These are phyloP conservation scores for Beta vulgaris DNA, from an alignment of 148 eudicot species.

Conservation along the genomic window DNA sequence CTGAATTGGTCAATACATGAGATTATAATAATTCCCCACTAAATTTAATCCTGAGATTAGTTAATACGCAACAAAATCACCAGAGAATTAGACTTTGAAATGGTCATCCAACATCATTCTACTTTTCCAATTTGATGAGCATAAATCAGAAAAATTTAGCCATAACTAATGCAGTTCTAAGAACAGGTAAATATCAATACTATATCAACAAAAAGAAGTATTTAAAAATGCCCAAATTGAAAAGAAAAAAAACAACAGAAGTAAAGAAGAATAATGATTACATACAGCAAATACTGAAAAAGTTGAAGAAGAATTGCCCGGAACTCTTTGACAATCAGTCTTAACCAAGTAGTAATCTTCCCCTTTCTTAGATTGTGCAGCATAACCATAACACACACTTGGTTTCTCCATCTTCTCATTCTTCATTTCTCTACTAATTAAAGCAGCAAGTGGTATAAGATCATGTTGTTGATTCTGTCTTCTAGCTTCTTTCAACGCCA, in stretches of 20 bases:
- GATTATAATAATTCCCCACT: background rate
- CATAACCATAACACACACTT: constrained; percentile 54
- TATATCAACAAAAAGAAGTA: background rate
- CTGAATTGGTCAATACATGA: background rate
- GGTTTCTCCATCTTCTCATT: constrained; percentile 85
- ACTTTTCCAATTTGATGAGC: background rate
- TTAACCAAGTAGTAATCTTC: constrained; percentile 71
- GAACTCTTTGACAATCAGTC: constrained; percentile 77
- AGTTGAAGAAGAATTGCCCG: constrained; percentile 59
- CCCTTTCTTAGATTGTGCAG: constrained; percentile 79
- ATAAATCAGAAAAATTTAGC: background rate
- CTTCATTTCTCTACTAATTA: constrained; percentile 62
- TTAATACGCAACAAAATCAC: background rate
- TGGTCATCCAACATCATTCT: background rate
- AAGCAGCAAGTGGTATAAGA: constrained; percentile 66
- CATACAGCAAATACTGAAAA: constrained; percentile 84
- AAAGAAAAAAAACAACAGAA: background rate
- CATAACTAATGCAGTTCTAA: background rate
- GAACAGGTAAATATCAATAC: background rate
- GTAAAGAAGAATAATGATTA: background rate
- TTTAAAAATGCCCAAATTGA: background rate
- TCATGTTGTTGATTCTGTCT: constrained; percentile 44
- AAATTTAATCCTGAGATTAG: background rate
- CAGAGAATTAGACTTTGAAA: background rate
- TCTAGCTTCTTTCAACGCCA: constrained; percentile 51